phyloP scores from a whole-genome alignment of 768 basidiomycete species.

The Agrocybe praecox region DNA sequence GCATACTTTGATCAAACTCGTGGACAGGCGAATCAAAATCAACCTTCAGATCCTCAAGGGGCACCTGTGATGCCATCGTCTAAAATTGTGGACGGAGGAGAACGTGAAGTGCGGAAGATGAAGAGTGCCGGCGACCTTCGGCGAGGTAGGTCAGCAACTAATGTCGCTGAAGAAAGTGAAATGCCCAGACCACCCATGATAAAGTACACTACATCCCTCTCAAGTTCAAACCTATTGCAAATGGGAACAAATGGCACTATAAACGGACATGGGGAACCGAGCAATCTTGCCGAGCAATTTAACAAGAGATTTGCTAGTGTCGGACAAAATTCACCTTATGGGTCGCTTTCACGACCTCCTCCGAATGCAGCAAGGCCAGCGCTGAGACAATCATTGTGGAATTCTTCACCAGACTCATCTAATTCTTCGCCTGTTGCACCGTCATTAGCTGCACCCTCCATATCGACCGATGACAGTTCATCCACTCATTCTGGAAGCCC shows the following conservation, averaged over 20 bases:
- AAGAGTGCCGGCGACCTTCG: slow-evolving; percentile 86
- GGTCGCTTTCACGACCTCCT: slow-evolving; percentile 38
- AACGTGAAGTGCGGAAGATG: slow-evolving; percentile 77
- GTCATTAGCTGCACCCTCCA: slow-evolving; percentile 1
- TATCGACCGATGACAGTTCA: slow-evolving; percentile 1
- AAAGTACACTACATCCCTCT: slow-evolving; percentile 62
- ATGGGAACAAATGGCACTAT: slow-evolving; percentile 23
- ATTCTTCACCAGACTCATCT: slow-evolving; percentile 39
- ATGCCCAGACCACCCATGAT: slow-evolving; percentile 38
- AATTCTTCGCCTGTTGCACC: background rate
- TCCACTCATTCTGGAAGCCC: background rate
- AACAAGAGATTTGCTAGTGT: slow-evolving; percentile 71
- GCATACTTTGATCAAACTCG: slow-evolving; percentile 49
- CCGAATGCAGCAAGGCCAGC: slow-evolving; percentile 37
- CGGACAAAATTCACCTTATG: slow-evolving; percentile 51
- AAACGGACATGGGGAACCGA: slow-evolving; percentile 5
- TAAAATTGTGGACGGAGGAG: slow-evolving; percentile 31
- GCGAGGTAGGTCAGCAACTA: slow-evolving; percentile 37
- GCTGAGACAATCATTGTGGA: slow-evolving; percentile 54
- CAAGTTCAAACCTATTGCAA: slow-evolving; percentile 66
- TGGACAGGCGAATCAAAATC: slow-evolving; percentile 28
- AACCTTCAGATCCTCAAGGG: slow-evolving; percentile 19
- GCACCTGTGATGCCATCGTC: slow-evolving; percentile 16
- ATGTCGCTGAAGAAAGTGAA: slow-evolving; percentile 28
- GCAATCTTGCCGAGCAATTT: slow-evolving; percentile 33